Conservation (phyloP, 371 early-diverging fungal species). For the Mucor circinelloides region DNA sequence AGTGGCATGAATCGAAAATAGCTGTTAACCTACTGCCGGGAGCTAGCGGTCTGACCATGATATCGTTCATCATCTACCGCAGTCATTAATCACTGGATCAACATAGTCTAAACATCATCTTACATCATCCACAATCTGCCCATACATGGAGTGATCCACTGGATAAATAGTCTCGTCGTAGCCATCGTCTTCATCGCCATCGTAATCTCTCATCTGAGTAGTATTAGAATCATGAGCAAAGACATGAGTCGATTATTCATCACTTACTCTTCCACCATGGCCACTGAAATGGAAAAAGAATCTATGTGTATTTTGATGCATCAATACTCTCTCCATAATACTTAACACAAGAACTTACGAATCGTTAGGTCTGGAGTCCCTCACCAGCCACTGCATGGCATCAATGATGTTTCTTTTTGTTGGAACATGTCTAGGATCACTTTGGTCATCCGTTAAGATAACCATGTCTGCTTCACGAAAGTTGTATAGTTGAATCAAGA, state of each 20-base stretch:
- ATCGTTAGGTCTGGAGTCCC: constrained; percentile 78
- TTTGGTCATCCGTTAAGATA: constrained; percentile 84
- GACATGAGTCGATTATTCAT: background rate
- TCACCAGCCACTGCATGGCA: constrained; percentile 89
- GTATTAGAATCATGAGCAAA: background rate
- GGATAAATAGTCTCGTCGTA: constrained; percentile 64
- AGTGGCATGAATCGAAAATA: constrained; percentile 84
- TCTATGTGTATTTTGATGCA: constrained; percentile 18
- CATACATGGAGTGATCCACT: constrained; percentile 72
- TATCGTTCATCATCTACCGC: constrained; percentile 68
- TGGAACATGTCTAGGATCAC: constrained; percentile 64
- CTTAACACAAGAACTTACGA: constrained; percentile 40
- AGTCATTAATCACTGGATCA: background rate
- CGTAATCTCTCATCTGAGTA: constrained; percentile 45
- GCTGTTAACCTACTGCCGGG: constrained; percentile 81
- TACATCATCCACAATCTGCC: constrained; percentile 85
- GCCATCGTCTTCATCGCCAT: constrained; percentile 87
- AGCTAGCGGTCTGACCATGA: constrained; percentile 81
- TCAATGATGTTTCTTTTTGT: constrained; percentile 79
- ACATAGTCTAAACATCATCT: background rate
- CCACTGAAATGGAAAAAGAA: constrained; percentile 89
- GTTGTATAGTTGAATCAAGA: constrained; percentile 63
- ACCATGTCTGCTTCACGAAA: constrained; percentile 74
- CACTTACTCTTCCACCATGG: constrained; percentile 72
- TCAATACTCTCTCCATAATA: background rate